Evolutionary conservation across 2,329 filamentous ascomycete genomes (phyloP).

Genomic region (Trichoderma sp.): DNA sequence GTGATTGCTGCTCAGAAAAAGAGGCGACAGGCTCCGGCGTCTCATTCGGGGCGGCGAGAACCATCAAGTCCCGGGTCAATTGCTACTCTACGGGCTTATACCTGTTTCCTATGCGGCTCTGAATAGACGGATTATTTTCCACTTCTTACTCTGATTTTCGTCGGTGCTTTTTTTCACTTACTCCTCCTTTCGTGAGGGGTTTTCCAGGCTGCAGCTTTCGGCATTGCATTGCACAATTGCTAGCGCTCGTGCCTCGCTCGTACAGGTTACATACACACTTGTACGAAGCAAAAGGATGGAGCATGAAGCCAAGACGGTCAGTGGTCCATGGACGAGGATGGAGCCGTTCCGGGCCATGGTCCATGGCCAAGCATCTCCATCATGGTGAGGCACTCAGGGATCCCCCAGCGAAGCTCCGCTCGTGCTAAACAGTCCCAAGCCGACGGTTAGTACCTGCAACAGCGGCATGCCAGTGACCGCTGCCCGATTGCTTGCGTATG

Average conservation of each 20-base stretch:
- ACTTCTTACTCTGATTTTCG: background rate
- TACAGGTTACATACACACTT: background rate
- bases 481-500: constrained; percentile 5
- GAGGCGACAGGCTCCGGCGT: background rate
- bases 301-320: constrained; percentile 7
- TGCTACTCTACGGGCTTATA: background rate
- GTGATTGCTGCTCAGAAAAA: constrained; percentile 6
- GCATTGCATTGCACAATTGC: constrained; percentile 8
- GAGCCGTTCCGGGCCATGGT: constrained; percentile 5
- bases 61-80: background rate
- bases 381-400: constrained; percentile 18
- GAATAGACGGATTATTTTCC: background rate
- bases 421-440: constrained; percentile 11
- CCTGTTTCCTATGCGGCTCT: background rate
- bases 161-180: background rate
- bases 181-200: background rate
- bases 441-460: background rate
- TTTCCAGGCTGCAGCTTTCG: background rate
- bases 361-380: constrained; percentile 1
- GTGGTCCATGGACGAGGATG: background rate
- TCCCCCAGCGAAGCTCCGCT: constrained; percentile 12
- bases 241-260: constrained; percentile 11
- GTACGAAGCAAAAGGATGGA: constrained; percentile 3
- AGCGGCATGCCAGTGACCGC: background rate
- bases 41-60: background rate